A percentile compares a stretch with the other conserved stretches of the same genome.
Conservation (phyloP, 2,329 filamentous ascomycete genomes). For the Ascochyta fabae region DNA sequence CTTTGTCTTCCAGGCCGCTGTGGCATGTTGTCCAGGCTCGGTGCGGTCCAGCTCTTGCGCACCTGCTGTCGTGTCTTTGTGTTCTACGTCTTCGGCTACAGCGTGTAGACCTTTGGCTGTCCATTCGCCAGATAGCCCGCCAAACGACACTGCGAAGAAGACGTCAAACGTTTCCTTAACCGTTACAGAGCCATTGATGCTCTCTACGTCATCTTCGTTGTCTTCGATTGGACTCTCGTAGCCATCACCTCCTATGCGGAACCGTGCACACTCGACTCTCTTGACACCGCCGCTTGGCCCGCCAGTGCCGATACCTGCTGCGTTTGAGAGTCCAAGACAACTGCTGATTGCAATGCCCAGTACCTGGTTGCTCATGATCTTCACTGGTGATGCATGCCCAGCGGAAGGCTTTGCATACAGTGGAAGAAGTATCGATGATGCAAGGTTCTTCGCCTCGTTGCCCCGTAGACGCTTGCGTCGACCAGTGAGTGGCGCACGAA, state of each 20-base stretch:
- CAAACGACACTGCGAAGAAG: constrained; percentile 52
- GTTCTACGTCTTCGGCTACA: constrained; percentile 11
- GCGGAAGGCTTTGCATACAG: constrained; percentile 42
- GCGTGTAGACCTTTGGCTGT: constrained; percentile 49
- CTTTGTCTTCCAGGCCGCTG: constrained; percentile 43
- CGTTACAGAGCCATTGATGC: constrained; percentile 17
- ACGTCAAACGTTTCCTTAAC: constrained; percentile 54
- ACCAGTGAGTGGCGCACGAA: constrained; percentile 54
- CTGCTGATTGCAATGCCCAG: constrained; percentile 51
- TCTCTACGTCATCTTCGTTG: constrained; percentile 43
- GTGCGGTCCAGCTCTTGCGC: constrained; percentile 19
- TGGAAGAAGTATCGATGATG: constrained; percentile 51
- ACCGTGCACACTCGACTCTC: constrained; percentile 51
- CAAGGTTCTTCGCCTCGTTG: constrained; percentile 56
- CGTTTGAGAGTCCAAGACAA: constrained; percentile 48
- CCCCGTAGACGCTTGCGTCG: constrained; percentile 52
- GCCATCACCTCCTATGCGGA: constrained; percentile 50
- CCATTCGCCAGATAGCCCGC: constrained; percentile 52
- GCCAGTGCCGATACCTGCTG: constrained; percentile 48
- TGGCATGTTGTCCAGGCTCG: constrained; percentile 22
- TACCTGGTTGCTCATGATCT: constrained; percentile 44
- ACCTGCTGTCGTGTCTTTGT: constrained; percentile 3
- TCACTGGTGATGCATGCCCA: constrained; percentile 30
- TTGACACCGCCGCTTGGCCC: constrained; percentile 44
- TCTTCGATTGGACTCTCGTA: constrained; percentile 52